Evolutionary conservation across 768 basidiomycete genomes (phyloP), one percentile per base, ranked within the genome.

Genomic region (Auricularia sp.): DNA sequence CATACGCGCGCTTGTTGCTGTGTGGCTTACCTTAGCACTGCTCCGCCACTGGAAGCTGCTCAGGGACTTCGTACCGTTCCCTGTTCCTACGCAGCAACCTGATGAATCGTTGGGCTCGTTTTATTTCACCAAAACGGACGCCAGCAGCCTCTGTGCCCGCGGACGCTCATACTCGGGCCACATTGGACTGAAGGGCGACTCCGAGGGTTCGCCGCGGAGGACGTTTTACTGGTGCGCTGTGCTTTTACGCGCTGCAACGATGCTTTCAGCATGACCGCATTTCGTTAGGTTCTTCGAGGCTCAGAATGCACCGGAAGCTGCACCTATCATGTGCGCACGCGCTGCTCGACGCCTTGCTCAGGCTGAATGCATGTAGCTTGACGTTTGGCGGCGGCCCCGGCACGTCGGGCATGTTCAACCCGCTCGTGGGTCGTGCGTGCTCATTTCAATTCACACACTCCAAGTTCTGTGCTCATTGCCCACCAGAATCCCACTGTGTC

Each of bases 361-460:
- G 56, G 24, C 13, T 29, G 18, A 47, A 39, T 42, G 45, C 24
- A 10, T 16, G 3, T 47, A 76, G 74, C 33, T 65, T 77, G 62
- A 75, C 73, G 2, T 70, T 75, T 29, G 75, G 76, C 0, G 76
- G 75, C 16, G 74, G 76, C 5, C 75, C 75, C 3, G 75, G 76
- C 21, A 71, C 72, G 0, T 72, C 69, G 39, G 75, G 76, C 14
- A 67, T 76, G 65, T 29, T 69, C 39, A 74, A 76, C 35, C 67
- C 73, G 1, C 18, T 76, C 44, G 54, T 70, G 13, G 73, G 69
- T 3, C 56, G 47, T 51, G 18, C 47, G 47, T 42, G 13, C 13
- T 14, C 7, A 3, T 3, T 14, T 42, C 7, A 42, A 42, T 42
- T 7, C 29, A 29, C 29, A 29, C 2, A 29, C 29, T 29, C 29